Evolutionary conservation across 2,329 filamentous ascomycete species (phyloP).

Genomic region (Aspergillus clavatus): DNA sequence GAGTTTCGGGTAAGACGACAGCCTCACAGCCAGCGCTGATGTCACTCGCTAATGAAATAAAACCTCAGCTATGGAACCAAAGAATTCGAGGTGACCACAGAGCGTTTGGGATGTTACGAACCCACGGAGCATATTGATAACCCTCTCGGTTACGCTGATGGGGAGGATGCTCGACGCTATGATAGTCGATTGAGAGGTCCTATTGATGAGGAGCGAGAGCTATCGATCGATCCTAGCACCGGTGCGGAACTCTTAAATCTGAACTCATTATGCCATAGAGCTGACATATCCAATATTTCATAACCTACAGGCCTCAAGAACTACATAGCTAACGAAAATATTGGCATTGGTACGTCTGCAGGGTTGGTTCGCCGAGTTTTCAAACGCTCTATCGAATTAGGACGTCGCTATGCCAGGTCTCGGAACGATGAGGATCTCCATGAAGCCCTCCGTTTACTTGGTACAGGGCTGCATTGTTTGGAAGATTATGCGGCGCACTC

Average conservation of each 20-base stretch:
- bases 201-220: conserved; percentile 71
- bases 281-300: neutral
- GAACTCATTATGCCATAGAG: neutral
- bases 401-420: conserved; percentile 63
- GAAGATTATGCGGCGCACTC: conserved; percentile 93
- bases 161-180: conserved; percentile 76
- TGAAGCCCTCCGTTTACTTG: conserved; percentile 79
- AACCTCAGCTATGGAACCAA: conserved; percentile 57
- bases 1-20: conserved; percentile 65
- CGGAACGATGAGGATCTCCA: conserved; percentile 72
- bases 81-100: conserved; percentile 79
- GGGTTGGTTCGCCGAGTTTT: conserved; percentile 71
- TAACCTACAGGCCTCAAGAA: conserved; percentile 65
- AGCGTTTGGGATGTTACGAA: conserved; percentile 74
- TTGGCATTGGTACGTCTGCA: conserved; percentile 76
- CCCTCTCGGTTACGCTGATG: conserved; percentile 80
- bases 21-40: neutral
- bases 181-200: conserved; percentile 76
- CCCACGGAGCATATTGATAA: conserved; percentile 81
- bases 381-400: conserved; percentile 69
- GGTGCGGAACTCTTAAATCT: conserved; percentile 35
- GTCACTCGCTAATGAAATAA: conserved; percentile 4
- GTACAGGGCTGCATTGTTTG: conserved; percentile 83
- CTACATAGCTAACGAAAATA: conserved; percentile 83
- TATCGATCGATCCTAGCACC: conserved; percentile 69